Evolutionary conservation across 2,329 filamentous ascomycete species (phyloP).

Genomic region (Apiospora arundinis): DNA sequence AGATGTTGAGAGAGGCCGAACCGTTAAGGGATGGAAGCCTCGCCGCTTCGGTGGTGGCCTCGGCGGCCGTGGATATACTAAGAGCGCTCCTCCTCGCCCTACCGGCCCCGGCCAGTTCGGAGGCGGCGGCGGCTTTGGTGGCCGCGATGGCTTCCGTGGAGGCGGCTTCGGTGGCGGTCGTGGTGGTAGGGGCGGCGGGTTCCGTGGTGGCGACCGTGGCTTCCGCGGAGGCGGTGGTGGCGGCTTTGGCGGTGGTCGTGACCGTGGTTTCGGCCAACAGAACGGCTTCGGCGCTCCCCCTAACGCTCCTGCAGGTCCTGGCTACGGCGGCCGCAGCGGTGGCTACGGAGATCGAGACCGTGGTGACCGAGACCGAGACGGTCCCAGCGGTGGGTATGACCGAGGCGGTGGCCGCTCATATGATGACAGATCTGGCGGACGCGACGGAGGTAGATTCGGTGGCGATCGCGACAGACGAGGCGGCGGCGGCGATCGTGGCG

Average conservation of each 20-base stretch:
- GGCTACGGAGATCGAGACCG: constrained; percentile 50
- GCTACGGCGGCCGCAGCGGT: constrained; percentile 50
- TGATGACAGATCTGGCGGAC: constrained; percentile 62
- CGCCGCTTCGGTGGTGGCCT: constrained; percentile 90
- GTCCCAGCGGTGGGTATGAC: constrained; percentile 62
- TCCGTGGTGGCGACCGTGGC: constrained; percentile 43
- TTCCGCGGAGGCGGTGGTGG: constrained; percentile 60
- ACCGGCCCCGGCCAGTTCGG: constrained; percentile 67
- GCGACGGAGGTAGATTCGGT: constrained; percentile 51
- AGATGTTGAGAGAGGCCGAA: constrained; percentile 94
- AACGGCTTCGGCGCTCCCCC: constrained; percentile 61
- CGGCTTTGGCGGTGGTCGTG: constrained; percentile 58
- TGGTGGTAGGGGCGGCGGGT: constrained; percentile 46
- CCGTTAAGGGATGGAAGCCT: constrained; percentile 92
- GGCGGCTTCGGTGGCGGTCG: constrained; percentile 59
- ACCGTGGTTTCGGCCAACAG: constrained; percentile 48
- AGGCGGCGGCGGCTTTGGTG: constrained; percentile 65
- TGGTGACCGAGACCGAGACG: constrained; percentile 54
- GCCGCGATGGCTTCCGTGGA: constrained; percentile 63
- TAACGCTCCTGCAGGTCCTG: constrained; percentile 67
- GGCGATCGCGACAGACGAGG: constrained; percentile 43
- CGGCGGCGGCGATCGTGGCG: constrained; percentile 41
- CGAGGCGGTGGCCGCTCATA: constrained; percentile 60
- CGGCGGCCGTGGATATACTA: constrained; percentile 92
- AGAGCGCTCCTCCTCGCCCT: constrained; percentile 75